Base-by-base conservation (phyloP, 2,329 filamentous ascomycete species). In the Microsporum canis region DNA sequence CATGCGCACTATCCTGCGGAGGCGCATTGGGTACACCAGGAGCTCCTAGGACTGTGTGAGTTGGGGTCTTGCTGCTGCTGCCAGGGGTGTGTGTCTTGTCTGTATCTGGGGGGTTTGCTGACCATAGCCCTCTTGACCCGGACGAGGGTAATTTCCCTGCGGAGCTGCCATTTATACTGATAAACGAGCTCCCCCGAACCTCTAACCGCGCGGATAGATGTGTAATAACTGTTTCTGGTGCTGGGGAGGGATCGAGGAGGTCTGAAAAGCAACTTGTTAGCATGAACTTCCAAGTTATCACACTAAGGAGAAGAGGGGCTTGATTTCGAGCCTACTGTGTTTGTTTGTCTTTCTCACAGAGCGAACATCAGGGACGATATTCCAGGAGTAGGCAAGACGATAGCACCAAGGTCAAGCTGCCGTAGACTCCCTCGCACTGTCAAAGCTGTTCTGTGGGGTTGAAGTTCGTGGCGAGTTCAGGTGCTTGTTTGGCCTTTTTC, bases 61-160 rank as follows among this genome's bases (percentile, higher is more conserved):
- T 7, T n/a, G 27, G 49, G 7, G 55, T 70, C 70, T 65, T 72
- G 75, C 70, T 65, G 70, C 61, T 70, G 69, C 59, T 73, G 71
- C 57, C 68, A 59, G 73, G 71, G 58, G 75, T 72, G 63, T 74
- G 17, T 23, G 17, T 23, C 17, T 23, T 23, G 17, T 71, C 64
- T 73, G 73, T 51, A 67, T 69, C 61, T 64, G 68, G 57, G 72
- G 71, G 17, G 17, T 23, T 66, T 77, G 76, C 64, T 74, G 71
- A 61, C 69, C 75, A 66, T 81, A 79, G 65, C 74, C 77, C 71
- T 80, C 78, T 66, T 77, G 75, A 51, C 65, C 66, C 66, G 75
- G 74, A 64, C 76, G 76, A 71, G 75, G 78, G 68, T 79, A 80
- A 64, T 75, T 77, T 68, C 77, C 77, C 71, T 80, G 79, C 67